Evolutionary conservation across 129 eudicot genomes (phyloP).

Genomic region (Pittosporum tobira): DNA sequence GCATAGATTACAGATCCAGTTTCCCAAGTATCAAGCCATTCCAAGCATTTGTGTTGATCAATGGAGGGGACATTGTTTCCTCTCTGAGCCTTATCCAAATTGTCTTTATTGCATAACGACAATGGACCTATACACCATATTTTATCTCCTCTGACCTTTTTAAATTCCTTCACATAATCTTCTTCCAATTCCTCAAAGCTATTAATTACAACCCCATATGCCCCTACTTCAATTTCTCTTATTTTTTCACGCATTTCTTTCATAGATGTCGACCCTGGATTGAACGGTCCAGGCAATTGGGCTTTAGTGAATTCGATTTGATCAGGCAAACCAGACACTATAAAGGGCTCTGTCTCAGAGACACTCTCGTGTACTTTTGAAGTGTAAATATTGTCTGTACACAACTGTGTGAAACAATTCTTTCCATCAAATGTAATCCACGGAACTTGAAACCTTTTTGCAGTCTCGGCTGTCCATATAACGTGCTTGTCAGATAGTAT

Average conservation of each 20-base stretch:
- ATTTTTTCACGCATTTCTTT: background rate
- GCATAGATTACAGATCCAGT: no score
- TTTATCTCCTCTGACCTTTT: background rate
- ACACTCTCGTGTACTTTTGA: slow-evolving; percentile 4
- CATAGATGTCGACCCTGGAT: background rate
- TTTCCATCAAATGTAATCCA: slow-evolving; percentile 11
- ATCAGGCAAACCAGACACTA: slow-evolving; percentile 4
- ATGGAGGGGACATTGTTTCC: slow-evolving; percentile 1
- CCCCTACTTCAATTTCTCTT: background rate
- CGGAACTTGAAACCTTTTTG: slow-evolving; percentile 5
- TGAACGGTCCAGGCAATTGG: slow-evolving; percentile 1
- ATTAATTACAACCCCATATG: slow-evolving; percentile 13
- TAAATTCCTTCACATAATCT: slow-evolving; percentile 4
- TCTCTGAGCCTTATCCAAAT: background rate
- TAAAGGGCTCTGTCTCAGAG: background rate
- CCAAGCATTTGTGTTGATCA: no score
- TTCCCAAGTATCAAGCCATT: no score
- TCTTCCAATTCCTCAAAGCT: slow-evolving; percentile 6
- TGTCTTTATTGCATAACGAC: background rate
- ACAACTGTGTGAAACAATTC: slow-evolving; percentile 1
- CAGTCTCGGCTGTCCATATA: background rate
- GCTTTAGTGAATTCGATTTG: background rate
- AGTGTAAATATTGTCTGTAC: background rate
- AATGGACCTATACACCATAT: slow-evolving; percentile 11
- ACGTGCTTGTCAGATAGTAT: background rate